phyloP scores from a whole-genome alignment of 257 asterid genomes.

The Solanum virginianum region DNA sequence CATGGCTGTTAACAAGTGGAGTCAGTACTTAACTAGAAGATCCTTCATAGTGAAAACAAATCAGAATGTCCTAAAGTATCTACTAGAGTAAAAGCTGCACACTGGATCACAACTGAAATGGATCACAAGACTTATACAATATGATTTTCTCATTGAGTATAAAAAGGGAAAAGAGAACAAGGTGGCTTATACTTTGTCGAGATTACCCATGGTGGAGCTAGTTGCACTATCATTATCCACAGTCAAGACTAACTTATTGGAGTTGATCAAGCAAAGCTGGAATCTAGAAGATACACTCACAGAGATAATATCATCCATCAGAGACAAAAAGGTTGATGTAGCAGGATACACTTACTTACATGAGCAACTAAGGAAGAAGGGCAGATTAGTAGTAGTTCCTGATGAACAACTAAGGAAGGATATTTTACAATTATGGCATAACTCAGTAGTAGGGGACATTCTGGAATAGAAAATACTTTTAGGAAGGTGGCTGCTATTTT shows the following conservation, averaged over 20 bases:
- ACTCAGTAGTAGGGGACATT: neutral
- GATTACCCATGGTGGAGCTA: neutral
- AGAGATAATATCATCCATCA: too few species aligned
- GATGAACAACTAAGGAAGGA: neutral
- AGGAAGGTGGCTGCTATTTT: too few species aligned
- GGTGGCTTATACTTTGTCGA: neutral
- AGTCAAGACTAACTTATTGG: neutral
- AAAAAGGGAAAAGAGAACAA: neutral
- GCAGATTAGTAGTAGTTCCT: too few species aligned
- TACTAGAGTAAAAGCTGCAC: too few species aligned
- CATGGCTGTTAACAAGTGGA: neutral
- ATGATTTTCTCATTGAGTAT: neutral
- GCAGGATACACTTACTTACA: too few species aligned
- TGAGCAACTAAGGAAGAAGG: neutral
- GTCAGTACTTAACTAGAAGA: too few species aligned
- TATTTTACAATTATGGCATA: neutral
- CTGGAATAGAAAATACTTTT: neutral
- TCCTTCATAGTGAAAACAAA: neutral
- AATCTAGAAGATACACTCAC: too few species aligned
- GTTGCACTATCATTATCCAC: neutral
- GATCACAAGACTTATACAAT: neutral
- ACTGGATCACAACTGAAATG: neutral
- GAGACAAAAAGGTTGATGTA: too few species aligned
- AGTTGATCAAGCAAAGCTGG: neutral
- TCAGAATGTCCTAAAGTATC: neutral